phyloP scores from a whole-genome alignment of 2,329 filamentous ascomycete genomes.

The Alternaria solani region DNA sequence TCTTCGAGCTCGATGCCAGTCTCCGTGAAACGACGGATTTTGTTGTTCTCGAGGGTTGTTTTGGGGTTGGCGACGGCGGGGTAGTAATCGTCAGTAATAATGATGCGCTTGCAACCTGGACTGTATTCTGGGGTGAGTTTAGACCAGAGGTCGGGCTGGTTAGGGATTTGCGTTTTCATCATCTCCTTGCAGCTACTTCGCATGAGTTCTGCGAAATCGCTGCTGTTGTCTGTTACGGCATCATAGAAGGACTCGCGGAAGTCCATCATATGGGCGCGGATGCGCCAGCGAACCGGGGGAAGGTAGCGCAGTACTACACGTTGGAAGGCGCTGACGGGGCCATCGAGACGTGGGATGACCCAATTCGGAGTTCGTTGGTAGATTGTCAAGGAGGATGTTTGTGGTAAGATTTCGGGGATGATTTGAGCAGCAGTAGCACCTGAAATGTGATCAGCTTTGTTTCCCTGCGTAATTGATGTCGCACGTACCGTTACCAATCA shows the following conservation, averaged over 20 bases:
- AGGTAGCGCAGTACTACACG: conserved; percentile 59
- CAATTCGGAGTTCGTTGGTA: conserved; percentile 69
- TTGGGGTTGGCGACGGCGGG: conserved; percentile 58
- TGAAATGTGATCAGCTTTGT: conserved; percentile 14
- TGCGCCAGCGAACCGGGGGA: conserved; percentile 60
- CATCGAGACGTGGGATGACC: conserved; percentile 63
- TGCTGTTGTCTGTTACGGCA: conserved; percentile 54
- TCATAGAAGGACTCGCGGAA: conserved; percentile 60
- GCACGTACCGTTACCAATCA: conserved; percentile 65
- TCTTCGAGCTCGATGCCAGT: conserved; percentile 58
- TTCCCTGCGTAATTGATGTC: background rate
- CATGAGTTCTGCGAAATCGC: conserved; percentile 53
- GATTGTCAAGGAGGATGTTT: conserved; percentile 59
- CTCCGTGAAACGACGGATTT: conserved; percentile 57
- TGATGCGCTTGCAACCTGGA: conserved; percentile 63
- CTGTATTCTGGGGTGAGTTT: conserved; percentile 63
- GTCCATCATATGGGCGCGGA: conserved; percentile 63
- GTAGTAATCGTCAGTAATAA: conserved; percentile 65
- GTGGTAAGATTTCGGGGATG: conserved; percentile 63
- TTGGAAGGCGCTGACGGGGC: conserved; percentile 54
- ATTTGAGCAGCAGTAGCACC: conserved; percentile 67
- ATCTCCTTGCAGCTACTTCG: conserved; percentile 47
- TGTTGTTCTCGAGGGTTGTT: conserved; percentile 60
- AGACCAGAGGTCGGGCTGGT: conserved; percentile 61
- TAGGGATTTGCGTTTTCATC: conserved; percentile 58